Evolutionary conservation across 2,329 filamentous ascomycete genomes (phyloP).

Genomic region (Exophiala aquamarina): DNA sequence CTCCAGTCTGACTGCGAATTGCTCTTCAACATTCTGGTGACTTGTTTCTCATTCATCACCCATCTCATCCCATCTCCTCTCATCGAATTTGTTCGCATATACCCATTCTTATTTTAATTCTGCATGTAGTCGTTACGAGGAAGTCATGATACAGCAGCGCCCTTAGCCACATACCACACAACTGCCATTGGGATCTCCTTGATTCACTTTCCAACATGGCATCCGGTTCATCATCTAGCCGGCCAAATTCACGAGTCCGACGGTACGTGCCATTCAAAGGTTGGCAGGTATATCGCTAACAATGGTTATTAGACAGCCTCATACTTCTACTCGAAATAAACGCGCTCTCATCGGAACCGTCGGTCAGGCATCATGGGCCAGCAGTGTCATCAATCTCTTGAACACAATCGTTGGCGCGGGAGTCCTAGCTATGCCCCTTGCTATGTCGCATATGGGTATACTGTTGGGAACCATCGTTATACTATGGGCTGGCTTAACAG

Average conservation of each 20-base stretch:
- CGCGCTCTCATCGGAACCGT: slow-evolving; percentile 64
- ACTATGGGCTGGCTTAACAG: slow-evolving; percentile 83
- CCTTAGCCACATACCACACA: too few species aligned
- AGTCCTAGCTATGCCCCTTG: slow-evolving; percentile 91
- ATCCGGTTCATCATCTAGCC: slow-evolving; percentile 13
- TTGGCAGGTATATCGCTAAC: background rate
- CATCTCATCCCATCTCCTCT: background rate
- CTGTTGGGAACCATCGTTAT: slow-evolving; percentile 80
- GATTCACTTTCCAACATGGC: slow-evolving; percentile 3
- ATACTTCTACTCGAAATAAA: slow-evolving; percentile 47
- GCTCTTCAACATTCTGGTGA: too few species aligned
- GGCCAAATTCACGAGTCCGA: slow-evolving; percentile 22
- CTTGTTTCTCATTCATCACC: background rate
- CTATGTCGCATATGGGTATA: slow-evolving; percentile 94
- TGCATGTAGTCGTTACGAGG: too few species aligned
- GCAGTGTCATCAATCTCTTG: slow-evolving; percentile 90
- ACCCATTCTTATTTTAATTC: too few species aligned
- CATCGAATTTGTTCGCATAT: background rate
- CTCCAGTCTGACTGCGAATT: too few species aligned
- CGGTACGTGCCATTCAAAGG: slow-evolving; percentile 6
- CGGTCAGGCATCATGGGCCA: slow-evolving; percentile 83
- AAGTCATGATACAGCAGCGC: too few species aligned
- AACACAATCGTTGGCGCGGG: slow-evolving; percentile 97
- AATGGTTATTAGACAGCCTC: slow-evolving; percentile 24
- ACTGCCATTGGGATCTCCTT: background rate